phyloP scores from a whole-genome alignment of 1,284 basidiomycete genomes.

The Mycena sp. region DNA sequence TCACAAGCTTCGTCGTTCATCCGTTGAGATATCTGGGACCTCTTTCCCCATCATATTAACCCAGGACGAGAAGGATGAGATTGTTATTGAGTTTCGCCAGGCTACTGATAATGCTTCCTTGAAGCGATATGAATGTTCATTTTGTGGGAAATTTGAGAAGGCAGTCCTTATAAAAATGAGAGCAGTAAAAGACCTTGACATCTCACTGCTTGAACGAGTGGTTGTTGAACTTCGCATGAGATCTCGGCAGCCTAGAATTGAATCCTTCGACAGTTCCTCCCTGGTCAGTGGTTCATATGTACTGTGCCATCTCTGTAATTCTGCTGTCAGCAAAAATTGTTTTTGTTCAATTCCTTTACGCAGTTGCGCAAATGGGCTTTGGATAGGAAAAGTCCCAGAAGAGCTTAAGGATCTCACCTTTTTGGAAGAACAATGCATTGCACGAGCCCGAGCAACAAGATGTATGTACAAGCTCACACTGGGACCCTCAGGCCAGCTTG shows the following conservation, averaged over 20 bases:
- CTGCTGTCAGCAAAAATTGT: too few species aligned
- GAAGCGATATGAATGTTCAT: slow-evolving; percentile 17
- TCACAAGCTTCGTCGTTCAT: not conserved
- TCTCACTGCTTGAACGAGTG: too few species aligned
- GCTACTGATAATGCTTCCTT: slow-evolving; percentile 5
- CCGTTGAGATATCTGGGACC: not conserved
- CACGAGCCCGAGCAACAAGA: too few species aligned
- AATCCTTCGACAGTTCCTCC: not conserved
- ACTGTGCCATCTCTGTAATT: too few species aligned
- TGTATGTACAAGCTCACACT: not conserved
- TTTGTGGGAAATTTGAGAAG: slow-evolving; percentile 16
- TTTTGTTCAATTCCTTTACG: too few species aligned
- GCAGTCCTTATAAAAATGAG: not conserved
- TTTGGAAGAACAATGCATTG: too few species aligned
- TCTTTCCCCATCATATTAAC: slow-evolving; percentile 12
- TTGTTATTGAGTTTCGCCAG: slow-evolving; percentile 15
- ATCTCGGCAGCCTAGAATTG: slow-evolving; percentile 4
- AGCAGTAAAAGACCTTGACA: slow-evolving; percentile 11
- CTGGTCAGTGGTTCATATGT: too few species aligned
- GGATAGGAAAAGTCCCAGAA: too few species aligned
- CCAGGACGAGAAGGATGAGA: slow-evolving; percentile 18
- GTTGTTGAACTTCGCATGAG: slow-evolving; percentile 4
- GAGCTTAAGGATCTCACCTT: too few species aligned
- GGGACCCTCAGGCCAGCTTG: not conserved
- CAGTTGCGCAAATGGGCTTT: too few species aligned